These are phyloP conservation scores for Cocos nucifera DNA, from an alignment of 176 grass and related monocot species.

Conservation along the genomic window DNA sequence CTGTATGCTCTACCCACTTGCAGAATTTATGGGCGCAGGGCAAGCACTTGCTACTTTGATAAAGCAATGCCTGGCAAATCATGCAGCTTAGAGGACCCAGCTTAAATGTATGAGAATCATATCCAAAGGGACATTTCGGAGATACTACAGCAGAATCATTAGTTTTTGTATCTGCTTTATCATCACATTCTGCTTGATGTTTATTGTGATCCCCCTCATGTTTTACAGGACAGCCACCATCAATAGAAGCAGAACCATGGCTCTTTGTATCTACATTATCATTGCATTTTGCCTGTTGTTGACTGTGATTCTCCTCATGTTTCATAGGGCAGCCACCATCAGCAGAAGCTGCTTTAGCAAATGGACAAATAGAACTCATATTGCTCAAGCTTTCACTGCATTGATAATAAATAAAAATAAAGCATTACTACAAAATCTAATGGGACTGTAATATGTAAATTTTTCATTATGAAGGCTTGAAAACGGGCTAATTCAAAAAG, in stretches of 20 bases:
- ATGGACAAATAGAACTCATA: conserved; percentile 48
- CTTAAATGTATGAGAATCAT: conserved; percentile 85
- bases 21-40: conserved; percentile 92
- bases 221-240: conserved; percentile 49
- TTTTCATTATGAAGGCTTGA: too few relatives aligned
- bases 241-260: conserved; percentile 14
- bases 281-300: conserved; percentile 18
- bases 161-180: conserved; percentile 15
- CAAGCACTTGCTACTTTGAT: conserved; percentile 69
- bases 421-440: too few relatives aligned
- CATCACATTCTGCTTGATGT: conserved; percentile 20
- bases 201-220: conserved; percentile 12
- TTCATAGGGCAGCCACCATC: conserved; percentile 46
- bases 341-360: conserved; percentile 32
- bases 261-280: conserved; percentile 18
- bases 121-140: conserved; percentile 91
- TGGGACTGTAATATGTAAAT: too few relatives aligned
- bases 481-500: too few relatives aligned
- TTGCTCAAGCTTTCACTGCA: conserved; percentile 15
- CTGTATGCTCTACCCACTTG: conserved; percentile 39
- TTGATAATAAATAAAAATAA: not conserved
- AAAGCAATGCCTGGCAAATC: conserved; percentile 72
- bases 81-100: conserved; percentile 96
- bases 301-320: conserved; percentile 15
- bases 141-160: conserved; percentile 37